Base-by-base conservation (phyloP, 1,284 basidiomycete genomes). In the Ceratobasidium sp. region DNA sequence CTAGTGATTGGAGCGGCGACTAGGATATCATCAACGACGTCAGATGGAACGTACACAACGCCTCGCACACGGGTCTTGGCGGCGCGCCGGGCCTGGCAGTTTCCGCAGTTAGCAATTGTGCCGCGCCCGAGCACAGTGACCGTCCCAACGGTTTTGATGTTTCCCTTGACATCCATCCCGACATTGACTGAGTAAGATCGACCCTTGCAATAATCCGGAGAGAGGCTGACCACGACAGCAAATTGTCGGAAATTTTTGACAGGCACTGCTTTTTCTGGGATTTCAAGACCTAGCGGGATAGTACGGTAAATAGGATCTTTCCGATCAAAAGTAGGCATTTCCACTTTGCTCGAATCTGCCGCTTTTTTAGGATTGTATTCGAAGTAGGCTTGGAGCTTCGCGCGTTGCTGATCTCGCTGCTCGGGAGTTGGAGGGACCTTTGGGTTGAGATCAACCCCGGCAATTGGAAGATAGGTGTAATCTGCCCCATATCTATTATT, bases 121-220 rank as follows among this genome's bases (percentile, higher is more conserved):
- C 66, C 61, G 3, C 78, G 71, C 1, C 39, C 61, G 0, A 79
- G 66, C n/a, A 73, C 71, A 15, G 63, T 13, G 18, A 79, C 51
- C 15, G 78, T 56, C 1, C 70, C 72, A 15, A 79, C 60, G 9
- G 51, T 42, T 28, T 13, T 49, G n/a, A 42, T 39, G 1, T 60
- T 33, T 6, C 42, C 61, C 28, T 61, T 46, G n/a, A 40, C 28
- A 51, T 66, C 26, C 15, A 56, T 5, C 55, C 20, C 49, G 3
- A 79, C n/a, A 23, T 69, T 53, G 44, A 79, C 39, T 10, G 53
- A 44, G 63, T 79, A 73, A 1, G 78, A 79, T 23, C 78, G n/a
- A n/a, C n/a, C 78, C 33, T 39, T 23, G 40, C 40, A 67, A 1
- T 51, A 63, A 20, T 40, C 15, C 33, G 39, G 46, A 3, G 66